Evolutionary conservation across 345 rosid species (phyloP).

Genomic region (Iberis pinnata): DNA sequence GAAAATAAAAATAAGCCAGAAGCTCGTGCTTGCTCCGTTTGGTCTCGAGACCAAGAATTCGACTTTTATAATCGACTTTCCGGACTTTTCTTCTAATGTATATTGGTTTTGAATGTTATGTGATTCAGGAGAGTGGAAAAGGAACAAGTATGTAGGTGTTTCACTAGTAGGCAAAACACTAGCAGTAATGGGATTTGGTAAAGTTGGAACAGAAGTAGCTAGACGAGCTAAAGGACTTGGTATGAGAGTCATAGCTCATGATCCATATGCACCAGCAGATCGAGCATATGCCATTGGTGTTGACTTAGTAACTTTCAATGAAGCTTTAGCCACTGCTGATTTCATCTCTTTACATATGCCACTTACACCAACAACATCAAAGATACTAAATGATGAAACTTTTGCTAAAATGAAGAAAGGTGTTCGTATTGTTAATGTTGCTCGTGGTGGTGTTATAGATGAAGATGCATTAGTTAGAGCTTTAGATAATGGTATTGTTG

Average conservation of each 20-base stretch:
- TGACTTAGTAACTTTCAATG: conserved; percentile 72
- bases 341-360: conserved; percentile 91
- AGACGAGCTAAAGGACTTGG: conserved; percentile 89
- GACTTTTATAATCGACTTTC: too few relatives aligned
- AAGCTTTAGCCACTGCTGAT: conserved; percentile 67
- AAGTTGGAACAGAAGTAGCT: conserved; percentile 90
- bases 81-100: not conserved
- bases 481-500: conserved; percentile 69
- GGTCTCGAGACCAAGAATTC: too few relatives aligned
- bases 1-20: too few relatives aligned
- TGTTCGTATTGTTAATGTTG: conserved; percentile 75
- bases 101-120: conserved; percentile 14
- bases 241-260: conserved; percentile 81
- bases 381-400: conserved; percentile 69
- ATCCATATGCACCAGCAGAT: conserved; percentile 85
- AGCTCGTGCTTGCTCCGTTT: too few relatives aligned
- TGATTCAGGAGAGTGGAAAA: conserved; percentile 83
- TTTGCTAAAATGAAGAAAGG: conserved; percentile 91
- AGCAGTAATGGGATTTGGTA: conserved; percentile 76
- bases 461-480: conserved; percentile 88
- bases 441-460: conserved; percentile 90
- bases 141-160: conserved; percentile 82
- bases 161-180: conserved; percentile 85
- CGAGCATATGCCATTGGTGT: conserved; percentile 85
- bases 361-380: conserved; percentile 61